Evolutionary conservation across 495 filamentous ascomycete species (phyloP).

Genomic region (Hyphodiscus hymeniophilus): DNA sequence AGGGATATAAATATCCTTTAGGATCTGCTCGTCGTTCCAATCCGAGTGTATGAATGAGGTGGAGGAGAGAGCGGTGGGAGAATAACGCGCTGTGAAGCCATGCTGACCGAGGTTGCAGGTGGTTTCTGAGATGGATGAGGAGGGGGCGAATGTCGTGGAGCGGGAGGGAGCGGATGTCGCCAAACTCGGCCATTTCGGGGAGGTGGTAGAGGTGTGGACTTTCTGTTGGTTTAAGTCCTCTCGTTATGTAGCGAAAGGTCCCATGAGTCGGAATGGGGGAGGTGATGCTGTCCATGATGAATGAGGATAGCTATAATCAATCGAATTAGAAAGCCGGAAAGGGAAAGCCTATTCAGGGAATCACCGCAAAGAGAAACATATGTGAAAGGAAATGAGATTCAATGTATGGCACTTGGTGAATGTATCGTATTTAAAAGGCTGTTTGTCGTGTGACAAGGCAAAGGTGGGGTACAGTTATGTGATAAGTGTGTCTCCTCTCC

Average conservation of each 20-base stretch:
- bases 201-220: slow-evolving; percentile 8
- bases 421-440: too few species aligned
- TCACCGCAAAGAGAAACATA: too few species aligned
- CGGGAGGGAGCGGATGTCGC: slow-evolving; percentile 3
- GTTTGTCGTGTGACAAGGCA: too few species aligned
- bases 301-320: too few species aligned
- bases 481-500: too few species aligned
- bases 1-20: slow-evolving; percentile 12
- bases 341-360: too few species aligned
- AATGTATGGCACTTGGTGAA: too few species aligned
- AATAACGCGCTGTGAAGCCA: slow-evolving; percentile 12
- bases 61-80: slow-evolving; percentile 8
- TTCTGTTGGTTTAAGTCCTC: neutral
- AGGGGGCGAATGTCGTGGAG: slow-evolving; percentile 9
- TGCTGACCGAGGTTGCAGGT: slow-evolving; percentile 5
- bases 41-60: slow-evolving; percentile 4
- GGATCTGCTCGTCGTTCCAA: slow-evolving; percentile 8
- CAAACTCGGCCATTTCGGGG: slow-evolving; percentile 9
- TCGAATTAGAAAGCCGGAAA: too few species aligned
- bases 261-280: too few species aligned
- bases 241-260: neutral
- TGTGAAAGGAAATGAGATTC: too few species aligned
- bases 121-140: neutral
- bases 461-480: too few species aligned
- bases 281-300: too few species aligned